These are phyloP conservation scores for Elsinoe arachidis DNA, from an alignment of 2,329 filamentous ascomycete genomes.

Conservation along the genomic window DNA sequence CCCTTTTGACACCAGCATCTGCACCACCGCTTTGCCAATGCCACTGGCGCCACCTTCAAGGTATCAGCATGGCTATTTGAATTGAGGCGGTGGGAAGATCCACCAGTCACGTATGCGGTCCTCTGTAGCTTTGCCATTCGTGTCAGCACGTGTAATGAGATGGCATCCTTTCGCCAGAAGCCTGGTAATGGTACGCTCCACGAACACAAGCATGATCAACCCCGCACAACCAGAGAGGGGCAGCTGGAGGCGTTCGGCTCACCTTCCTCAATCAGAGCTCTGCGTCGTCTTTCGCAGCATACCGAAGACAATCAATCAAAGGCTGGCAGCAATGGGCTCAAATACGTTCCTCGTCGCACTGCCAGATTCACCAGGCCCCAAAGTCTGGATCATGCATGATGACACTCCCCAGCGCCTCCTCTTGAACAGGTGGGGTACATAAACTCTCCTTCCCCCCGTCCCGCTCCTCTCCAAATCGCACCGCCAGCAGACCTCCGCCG, in stretches of 20 bases:
- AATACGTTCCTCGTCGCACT: not conserved
- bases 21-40: constrained; percentile 28
- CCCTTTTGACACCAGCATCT: constrained; percentile 24
- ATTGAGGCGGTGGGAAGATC: too few relatives aligned
- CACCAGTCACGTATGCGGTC: constrained; percentile 20
- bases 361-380: not conserved
- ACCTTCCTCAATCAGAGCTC: not conserved
- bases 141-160: not conserved
- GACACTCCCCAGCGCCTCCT: not conserved
- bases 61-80: not conserved
- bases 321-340: too few relatives aligned
- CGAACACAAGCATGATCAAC: not conserved
- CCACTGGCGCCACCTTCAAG: constrained; percentile 23
- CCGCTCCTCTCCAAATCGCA: not conserved
- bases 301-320: too few relatives aligned
- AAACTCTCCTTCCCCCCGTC: not conserved
- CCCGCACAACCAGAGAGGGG: not conserved
- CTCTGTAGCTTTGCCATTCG: not conserved
- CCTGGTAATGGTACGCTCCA: not conserved
- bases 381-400: constrained; percentile 1
- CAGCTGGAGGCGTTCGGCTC: not conserved
- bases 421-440: constrained; percentile 5
- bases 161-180: not conserved
- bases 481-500: not conserved
- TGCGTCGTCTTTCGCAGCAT: too few relatives aligned